Base-by-base conservation (phyloP, 2,329 filamentous ascomycete genomes). In the Botrytis aclada region DNA sequence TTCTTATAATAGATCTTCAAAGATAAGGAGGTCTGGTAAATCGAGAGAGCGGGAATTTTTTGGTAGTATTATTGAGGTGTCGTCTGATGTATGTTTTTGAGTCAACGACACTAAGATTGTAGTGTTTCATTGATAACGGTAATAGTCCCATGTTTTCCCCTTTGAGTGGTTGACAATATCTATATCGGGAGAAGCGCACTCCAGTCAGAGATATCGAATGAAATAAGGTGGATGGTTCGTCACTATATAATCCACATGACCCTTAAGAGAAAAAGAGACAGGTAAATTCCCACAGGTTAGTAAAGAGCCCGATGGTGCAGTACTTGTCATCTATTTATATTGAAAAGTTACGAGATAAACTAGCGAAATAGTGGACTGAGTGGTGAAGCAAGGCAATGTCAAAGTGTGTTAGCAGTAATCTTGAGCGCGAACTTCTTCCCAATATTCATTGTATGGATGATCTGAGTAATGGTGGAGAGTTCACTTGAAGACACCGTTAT, bases 51-150 rank as follows among this genome's bases (percentile, higher is more conserved):
- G 25, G 9, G 14, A 51, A 5, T 51, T n/a, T n/a, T 3, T 51
- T 4, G 1, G 22, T n/a, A n/a, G n/a, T n/a, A 14, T 51, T 51
- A 14, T 12, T n/a, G 10, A 25, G 4, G 6, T 51, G 0, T 51
- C 25, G 12, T 51, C 25, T n/a, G 10, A 51, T 51, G 5, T 51
- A 16, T 51, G 5, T 51, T 0, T 51, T n/a, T n/a, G 4, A 51
- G 10, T 14, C n/a, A n/a, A 25, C 0, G 47, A n/a, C 25, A 51
- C 14, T 1, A 51, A 51, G 47, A 45, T 51, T n/a, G 4, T 1
- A 51, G 5, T n/a, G n/a, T 7, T 7, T 37, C 4, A n/a, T n/a
- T 2, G 25, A n/a, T 10, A 51, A n/a, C 12, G 0, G 25, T 0
- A 4, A 54, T 7, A 3, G 12, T 54, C 25, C 16, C 12, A 14